phyloP scores from a whole-genome alignment of 257 asterid species.

The Solanum bulbocastanum region DNA sequence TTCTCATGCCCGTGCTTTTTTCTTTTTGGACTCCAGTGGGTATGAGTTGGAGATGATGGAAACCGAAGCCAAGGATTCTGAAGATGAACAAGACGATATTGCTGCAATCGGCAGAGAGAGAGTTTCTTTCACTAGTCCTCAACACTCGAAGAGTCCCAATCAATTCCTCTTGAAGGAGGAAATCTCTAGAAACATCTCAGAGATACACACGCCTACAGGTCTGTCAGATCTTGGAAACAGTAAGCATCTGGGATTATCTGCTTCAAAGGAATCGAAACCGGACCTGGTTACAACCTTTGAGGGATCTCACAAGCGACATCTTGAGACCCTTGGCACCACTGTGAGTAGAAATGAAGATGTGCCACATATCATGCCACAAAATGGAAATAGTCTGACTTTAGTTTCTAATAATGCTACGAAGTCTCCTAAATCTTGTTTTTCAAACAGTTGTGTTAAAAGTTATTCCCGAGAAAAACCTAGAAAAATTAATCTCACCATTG shows the following conservation, averaged over 20 bases:
- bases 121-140: slow-evolving; percentile 26
- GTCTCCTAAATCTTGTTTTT: slow-evolving; percentile 20
- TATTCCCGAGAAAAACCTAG: slow-evolving; percentile 17
- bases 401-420: slow-evolving; percentile 27
- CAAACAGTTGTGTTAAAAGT: slow-evolving; percentile 23
- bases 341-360: slow-evolving; percentile 17
- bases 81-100: slow-evolving; percentile 60
- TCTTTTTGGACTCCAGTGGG: slow-evolving; percentile 29
- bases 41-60: slow-evolving; percentile 69
- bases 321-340: slow-evolving; percentile 16
- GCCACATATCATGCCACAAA: slow-evolving; percentile 17
- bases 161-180: slow-evolving; percentile 29
- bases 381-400: slow-evolving; percentile 18
- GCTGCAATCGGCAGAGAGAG: slow-evolving; percentile 21
- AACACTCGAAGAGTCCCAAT: slow-evolving; percentile 12
- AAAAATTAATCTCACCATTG: slow-evolving; percentile 22
- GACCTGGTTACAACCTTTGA: slow-evolving; percentile 9
- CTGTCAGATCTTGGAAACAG: slow-evolving; percentile 12
- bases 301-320: slow-evolving; percentile 12
- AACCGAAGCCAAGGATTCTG: slow-evolving; percentile 90
- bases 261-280: slow-evolving; percentile 18
- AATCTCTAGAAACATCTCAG: slow-evolving; percentile 12
- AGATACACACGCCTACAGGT: slow-evolving; percentile 19
- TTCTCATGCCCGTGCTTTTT: not conserved
- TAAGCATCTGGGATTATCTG: slow-evolving; percentile 15